Base-by-base conservation (phyloP, 2,329 filamentous ascomycete genomes). In the Arthrobotrys iridis region DNA sequence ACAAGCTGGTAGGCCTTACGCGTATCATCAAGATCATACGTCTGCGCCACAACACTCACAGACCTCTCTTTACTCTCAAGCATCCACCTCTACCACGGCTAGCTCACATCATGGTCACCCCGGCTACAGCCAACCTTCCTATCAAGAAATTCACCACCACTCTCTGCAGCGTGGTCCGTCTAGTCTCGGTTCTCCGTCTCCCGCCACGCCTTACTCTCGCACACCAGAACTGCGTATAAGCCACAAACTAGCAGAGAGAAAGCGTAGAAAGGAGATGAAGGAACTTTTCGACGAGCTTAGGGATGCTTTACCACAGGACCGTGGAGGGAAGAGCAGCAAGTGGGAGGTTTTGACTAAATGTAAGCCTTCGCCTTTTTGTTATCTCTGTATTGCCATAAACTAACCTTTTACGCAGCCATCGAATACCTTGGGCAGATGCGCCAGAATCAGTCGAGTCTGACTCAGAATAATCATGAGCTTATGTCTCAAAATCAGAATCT, bases 291-390 rank as follows among this genome's bases (percentile, higher is more conserved):
- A 95, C 78, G 90, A 92, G 78, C 83, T 95, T 6, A 88, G 92
- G 78, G 89, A 91, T 78, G 85, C 93, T 37, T 89, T 94, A 83
- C 91, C 91, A 0, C 90, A 93, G 78, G 91, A 92, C 79, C 88
- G 92, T 13, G 92, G 92, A 0, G 90, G 90, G 22, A 96, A 95
- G 81, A 92, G 92, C 0, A 93, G 91, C 78, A 96, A 96, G 79
- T 96, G 92, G 92, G 92, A 96, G 79, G 93, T 94, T 55, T 81
- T 96, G 13, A 93, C 91, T 1, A 94, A 94, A 85, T 91, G 92
- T 93, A 83, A 77, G 86, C 81, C 18, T 30, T n/a, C 15, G 13
- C 35, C n/a, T 20, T 7, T 58, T 33, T 45, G 15, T 11, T 28
- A 10, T 50, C 2, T 20, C 20, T 13, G 13, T 58, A 46, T 68